A percentile compares a stretch with the other conserved stretches of the same genome.
These are phyloP conservation scores for Ampelomyces quisqualis DNA, from an alignment of 2,329 filamentous ascomycete genomes.

Conservation along the genomic window DNA sequence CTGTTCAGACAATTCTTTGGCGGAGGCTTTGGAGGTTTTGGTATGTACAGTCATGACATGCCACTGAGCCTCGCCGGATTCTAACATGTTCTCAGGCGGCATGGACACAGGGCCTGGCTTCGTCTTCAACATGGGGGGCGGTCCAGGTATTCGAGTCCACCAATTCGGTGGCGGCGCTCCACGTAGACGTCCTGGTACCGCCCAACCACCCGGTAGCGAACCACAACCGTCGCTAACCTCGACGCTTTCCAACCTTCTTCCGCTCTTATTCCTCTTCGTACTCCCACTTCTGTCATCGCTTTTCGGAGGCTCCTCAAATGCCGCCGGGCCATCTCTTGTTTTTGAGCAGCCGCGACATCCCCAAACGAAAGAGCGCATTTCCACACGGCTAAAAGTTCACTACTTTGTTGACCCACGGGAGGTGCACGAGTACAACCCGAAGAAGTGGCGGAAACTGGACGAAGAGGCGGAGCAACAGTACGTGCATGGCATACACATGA, in stretches of 20 bases:
- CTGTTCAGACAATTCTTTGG: slow-evolving; percentile 97
- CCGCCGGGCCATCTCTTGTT: slow-evolving; percentile 67
- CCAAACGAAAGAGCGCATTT: slow-evolving; percentile 72
- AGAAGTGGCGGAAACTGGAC: slow-evolving; percentile 74
- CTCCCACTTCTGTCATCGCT: slow-evolving; percentile 79
- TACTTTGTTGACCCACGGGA: slow-evolving; percentile 86
- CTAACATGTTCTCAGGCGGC: slow-evolving; percentile 43
- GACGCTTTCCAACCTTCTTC: slow-evolving; percentile 72
- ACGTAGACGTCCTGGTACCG: slow-evolving; percentile 65
- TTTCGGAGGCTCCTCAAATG: slow-evolving; percentile 55
- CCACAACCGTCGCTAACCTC: slow-evolving; percentile 52
- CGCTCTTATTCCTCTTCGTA: slow-evolving; percentile 80
- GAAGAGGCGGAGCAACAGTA: slow-evolving; percentile 73
- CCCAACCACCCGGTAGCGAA: slow-evolving; percentile 57
- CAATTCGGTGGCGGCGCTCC: slow-evolving; percentile 85
- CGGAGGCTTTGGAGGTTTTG: slow-evolving; percentile 68
- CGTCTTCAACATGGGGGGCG: slow-evolving; percentile 91
- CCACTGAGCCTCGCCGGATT: too few species aligned
- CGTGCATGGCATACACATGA: slow-evolving; percentile 63
- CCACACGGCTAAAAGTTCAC: slow-evolving; percentile 68
- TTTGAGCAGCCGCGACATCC: slow-evolving; percentile 72
- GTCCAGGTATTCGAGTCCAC: slow-evolving; percentile 88
- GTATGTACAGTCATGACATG: slow-evolving; percentile 52
- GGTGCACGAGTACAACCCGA: slow-evolving; percentile 66
- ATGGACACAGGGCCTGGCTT: slow-evolving; percentile 84